These are phyloP conservation scores for Phytopythium boreale DNA, from an alignment of 352 stramenopile species.

Conservation along the genomic window DNA sequence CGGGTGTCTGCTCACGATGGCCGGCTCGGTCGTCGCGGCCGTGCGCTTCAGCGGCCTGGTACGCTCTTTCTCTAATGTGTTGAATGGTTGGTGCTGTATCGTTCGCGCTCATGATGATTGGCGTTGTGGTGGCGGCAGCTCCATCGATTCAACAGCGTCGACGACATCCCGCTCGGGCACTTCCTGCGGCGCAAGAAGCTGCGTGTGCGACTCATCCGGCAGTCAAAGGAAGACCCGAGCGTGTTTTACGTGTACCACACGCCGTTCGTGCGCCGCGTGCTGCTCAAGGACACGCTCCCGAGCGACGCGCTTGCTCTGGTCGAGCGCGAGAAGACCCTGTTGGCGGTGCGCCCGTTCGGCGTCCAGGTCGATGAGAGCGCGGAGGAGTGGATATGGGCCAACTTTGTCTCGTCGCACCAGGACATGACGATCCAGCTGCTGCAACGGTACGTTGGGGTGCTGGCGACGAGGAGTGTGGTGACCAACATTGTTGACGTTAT, in stretches of 20 bases:
- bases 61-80: constrained; percentile 3
- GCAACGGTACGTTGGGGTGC: constrained; percentile 32
- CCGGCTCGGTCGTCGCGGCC: constrained; percentile 33
- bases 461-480: neutral
- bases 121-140: constrained; percentile 19
- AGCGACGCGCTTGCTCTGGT: constrained; percentile 1
- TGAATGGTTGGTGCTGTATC: neutral
- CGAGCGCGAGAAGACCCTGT: constrained; percentile 13
- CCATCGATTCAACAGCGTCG: constrained; percentile 43
- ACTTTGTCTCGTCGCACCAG: constrained; percentile 61
- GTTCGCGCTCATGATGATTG: neutral
- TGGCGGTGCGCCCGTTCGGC: constrained; percentile 68
- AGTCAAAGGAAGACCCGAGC: constrained; percentile 59
- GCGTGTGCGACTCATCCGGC: constrained; percentile 66
- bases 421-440: constrained; percentile 61
- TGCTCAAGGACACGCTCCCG: constrained; percentile 60
- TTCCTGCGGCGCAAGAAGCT: constrained; percentile 70
- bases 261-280: constrained; percentile 51
- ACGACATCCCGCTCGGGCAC: constrained; percentile 60
- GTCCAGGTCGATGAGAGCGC: constrained; percentile 71
- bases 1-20: constrained; percentile 43
- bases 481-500: constrained; percentile 3
- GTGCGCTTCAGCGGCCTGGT: constrained; percentile 60
- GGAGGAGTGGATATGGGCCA: constrained; percentile 63
- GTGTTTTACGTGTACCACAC: constrained; percentile 85